Base-by-base conservation (phyloP, 768 basidiomycete species). In the Tylopilus rubrobrunneus region DNA sequence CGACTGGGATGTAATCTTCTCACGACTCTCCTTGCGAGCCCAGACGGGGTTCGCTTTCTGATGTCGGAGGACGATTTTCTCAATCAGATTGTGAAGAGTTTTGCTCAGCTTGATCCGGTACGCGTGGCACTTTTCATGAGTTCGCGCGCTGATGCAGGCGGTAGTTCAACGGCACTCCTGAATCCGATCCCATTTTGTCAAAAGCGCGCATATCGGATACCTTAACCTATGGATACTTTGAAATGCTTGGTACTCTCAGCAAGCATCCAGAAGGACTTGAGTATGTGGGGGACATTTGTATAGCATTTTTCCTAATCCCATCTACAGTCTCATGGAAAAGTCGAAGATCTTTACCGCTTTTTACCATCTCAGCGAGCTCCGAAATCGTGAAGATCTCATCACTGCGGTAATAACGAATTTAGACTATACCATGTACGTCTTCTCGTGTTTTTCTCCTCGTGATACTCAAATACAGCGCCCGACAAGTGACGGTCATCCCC, bases 271-370 rank as follows among this genome's bases (percentile, higher is more conserved):
- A 97, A 45, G 97, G 97, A 25, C 81, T 95, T 23, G 89, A 91
- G 94, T 95, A 67, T 60, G 88, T 73, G 42, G 15, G 23, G 11
- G 21, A 40, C 11, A 29, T 21, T 39, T 46, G 9, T 45, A 46
- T 46, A 19, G 45, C 42, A 40, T 47, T 11, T 12, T 31, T 27
- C 39, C 42, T 59, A 7, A 62, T 52, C 12, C 46, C 43, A 12
- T 17, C 12, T 15, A 14, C 55, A 96, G 95, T 42, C 72, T 98
- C 14, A 73, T 99, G 69, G 93, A 97, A 70, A 89, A 89, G 61
- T 88, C 88, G 71, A 90, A 89, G 63, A 80, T 98, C 27, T 98
- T 98, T 69, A 98, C 94, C 1, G 87, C 91, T 0, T 95, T 98
- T 69, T 98, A 98, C 66, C 95, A 94, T 66, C 73, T 98, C 42